Conservation (phyloP, 2,329 filamentous ascomycete genomes). For the Phialocephala subalpina region DNA sequence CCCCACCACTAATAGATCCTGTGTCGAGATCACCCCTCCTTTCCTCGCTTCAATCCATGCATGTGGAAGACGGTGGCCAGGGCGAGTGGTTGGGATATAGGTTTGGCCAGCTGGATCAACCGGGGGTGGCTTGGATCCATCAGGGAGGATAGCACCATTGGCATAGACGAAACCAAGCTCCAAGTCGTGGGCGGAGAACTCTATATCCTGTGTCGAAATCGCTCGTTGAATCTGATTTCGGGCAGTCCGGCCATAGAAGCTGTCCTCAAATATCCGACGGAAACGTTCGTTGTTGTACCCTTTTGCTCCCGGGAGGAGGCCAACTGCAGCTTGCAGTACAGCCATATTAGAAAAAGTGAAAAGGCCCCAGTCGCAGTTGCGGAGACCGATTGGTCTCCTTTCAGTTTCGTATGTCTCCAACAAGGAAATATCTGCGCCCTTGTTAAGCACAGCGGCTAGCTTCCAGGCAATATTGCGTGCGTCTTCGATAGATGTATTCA, state of each 20-base stretch:
- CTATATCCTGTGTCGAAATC: conserved; percentile 29
- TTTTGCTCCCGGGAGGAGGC: conserved; percentile 27
- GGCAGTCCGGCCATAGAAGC: conserved; percentile 4
- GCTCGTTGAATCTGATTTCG: conserved; percentile 21
- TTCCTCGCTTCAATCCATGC: conserved; percentile 35
- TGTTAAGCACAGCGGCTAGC: conserved; percentile 50
- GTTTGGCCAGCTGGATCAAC: conserved; percentile 29
- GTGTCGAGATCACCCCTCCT: conserved; percentile 32
- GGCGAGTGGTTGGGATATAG: conserved; percentile 38
- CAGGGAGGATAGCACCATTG: conserved; percentile 27
- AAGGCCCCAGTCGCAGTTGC: conserved; percentile 34
- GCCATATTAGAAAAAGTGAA: conserved; percentile 34
- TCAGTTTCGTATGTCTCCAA: conserved; percentile 53
- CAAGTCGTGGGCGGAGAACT: conserved; percentile 35
- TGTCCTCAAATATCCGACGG: conserved; percentile 23
- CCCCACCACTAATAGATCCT: conserved; percentile 30
- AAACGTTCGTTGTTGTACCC: conserved; percentile 24
- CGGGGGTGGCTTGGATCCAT: conserved; percentile 28
- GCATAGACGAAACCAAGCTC: conserved; percentile 39
- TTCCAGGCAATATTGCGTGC: conserved; percentile 63
- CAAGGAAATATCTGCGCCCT: conserved; percentile 46
- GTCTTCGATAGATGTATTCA: conserved; percentile 63
- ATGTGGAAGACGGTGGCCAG: conserved; percentile 40
- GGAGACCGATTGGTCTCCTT: conserved; percentile 53
- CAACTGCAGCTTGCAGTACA: conserved; percentile 32